Percentiles rank a stretch among this genome's conserved stretches.
phyloP scores from a whole-genome alignment of 1,284 basidiomycete genomes.

The Anthracocystis walkeri region DNA sequence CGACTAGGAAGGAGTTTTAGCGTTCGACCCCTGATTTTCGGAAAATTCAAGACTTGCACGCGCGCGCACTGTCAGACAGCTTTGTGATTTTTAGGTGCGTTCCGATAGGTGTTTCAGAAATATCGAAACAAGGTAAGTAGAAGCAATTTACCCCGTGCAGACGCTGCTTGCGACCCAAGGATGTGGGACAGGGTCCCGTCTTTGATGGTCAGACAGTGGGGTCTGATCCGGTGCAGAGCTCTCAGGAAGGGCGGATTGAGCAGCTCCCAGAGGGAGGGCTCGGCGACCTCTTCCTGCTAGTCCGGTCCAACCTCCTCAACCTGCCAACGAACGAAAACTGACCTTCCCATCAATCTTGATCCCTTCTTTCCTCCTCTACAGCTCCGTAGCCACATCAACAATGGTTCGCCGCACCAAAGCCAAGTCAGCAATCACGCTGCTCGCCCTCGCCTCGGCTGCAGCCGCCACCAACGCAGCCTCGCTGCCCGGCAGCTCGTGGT shows the following conservation, averaged over 20 bases:
- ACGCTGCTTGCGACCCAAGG: background rate
- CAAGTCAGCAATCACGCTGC: conserved; percentile 12
- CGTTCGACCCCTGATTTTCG: background rate
- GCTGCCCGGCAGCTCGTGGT: conserved; percentile 15
- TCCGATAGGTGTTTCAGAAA: conserved; percentile 34
- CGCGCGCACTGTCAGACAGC: conserved; percentile 32
- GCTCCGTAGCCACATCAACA: background rate
- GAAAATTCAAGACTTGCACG: background rate
- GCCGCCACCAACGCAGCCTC: conserved; percentile 12
- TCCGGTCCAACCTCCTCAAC: background rate
- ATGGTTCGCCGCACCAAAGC: conserved; percentile 1
- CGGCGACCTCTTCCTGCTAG: background rate
- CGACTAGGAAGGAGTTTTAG: no score
- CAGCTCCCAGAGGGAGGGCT: background rate
- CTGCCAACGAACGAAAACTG: background rate
- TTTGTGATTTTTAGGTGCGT: conserved; percentile 2
- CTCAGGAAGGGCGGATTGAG: no score
- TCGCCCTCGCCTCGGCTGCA: conserved; percentile 18
- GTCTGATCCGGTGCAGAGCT: background rate
- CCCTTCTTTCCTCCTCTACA: background rate
- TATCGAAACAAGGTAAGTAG: conserved; percentile 16
- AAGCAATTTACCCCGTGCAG: background rate
- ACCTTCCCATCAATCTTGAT: background rate
- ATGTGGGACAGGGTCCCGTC: background rate
- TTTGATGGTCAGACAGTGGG: background rate